Evolutionary conservation across 257 asterid genomes (phyloP).

Genomic region (Solanum pinnatisectum): DNA sequence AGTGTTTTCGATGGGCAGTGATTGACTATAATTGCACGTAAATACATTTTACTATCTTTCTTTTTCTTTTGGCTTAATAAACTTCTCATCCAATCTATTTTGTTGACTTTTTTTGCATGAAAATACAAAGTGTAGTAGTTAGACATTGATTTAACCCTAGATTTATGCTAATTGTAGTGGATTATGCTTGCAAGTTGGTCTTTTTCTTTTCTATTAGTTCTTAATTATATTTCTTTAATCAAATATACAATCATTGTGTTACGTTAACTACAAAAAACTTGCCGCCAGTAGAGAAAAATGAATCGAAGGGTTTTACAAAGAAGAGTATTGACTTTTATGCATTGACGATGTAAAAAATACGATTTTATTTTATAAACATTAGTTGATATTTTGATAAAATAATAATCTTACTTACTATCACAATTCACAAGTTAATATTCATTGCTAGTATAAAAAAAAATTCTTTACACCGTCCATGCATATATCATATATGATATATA

Average conservation of each 20-base stretch:
- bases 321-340: neutral
- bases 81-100: conserved; percentile 3
- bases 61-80: neutral
- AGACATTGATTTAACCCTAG: neutral
- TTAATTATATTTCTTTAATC: neutral
- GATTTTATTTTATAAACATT: neutral
- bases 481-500: neutral
- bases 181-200: neutral
- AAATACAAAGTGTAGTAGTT: conserved; percentile 43
- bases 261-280: neutral
- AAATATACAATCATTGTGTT: neutral
- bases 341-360: neutral
- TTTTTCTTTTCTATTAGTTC: neutral
- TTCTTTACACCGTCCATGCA: neutral
- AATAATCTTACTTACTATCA: neutral
- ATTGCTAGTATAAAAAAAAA: neutral
- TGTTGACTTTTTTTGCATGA: conserved; percentile 46
- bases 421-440: neutral
- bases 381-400: neutral
- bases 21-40: neutral
- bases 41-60: neutral
- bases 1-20: neutral
- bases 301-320: neutral
- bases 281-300: neutral
- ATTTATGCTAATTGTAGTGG: neutral